Base-by-base conservation (phyloP, 345 rosid genomes). In the Citrus trifoliata region DNA sequence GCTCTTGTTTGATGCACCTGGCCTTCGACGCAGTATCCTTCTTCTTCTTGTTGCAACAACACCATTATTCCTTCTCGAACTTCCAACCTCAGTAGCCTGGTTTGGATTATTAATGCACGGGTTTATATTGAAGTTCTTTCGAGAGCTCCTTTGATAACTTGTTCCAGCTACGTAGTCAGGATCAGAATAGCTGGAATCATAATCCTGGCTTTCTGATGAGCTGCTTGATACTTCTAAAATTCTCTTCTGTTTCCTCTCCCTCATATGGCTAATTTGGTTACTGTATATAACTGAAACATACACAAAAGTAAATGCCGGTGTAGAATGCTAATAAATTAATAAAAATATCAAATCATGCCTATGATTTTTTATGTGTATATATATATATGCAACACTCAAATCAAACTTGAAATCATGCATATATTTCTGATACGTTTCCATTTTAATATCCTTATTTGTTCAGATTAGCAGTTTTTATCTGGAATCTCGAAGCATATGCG, bases 381-480 rank as follows among this genome's bases (percentile, higher is more conserved):
- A 37, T 37, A 37, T 37, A 37, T 37, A 37, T 35, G 37, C 37
- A 35, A 35, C 37, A 35, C 37, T 35, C 37, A 35, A 35, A 35
- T 35, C 16, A 42, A 46, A 46, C 51, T 13, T 18, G 18, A 46
- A 46, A 46, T 3, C 51, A 46, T 46, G 18, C 51, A 13, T 19
- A 66, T 73, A 24, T 38, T 59, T 35, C 28, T 61, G 78, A 80
- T 69, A 24, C 62, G 64, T 74, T 80, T 69, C 79, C 79, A 33
- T 64, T 63, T 62, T 75, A 21, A 51, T 35, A 33, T 56, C 21
- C 22, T 53, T 72, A 30, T 72, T 55, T 35, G 22, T 56, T 55
- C 24, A 55, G 75, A 55, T 71, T 55, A 21, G 33, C 37, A 33
- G 5, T 55, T 40, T 55, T 55, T 10, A 28, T 71, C 8, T 16